These are phyloP conservation scores for Physcomitrium patens DNA, from an alignment of 225 moss, liverwort and hornwort genomes.

Conservation along the genomic window DNA sequence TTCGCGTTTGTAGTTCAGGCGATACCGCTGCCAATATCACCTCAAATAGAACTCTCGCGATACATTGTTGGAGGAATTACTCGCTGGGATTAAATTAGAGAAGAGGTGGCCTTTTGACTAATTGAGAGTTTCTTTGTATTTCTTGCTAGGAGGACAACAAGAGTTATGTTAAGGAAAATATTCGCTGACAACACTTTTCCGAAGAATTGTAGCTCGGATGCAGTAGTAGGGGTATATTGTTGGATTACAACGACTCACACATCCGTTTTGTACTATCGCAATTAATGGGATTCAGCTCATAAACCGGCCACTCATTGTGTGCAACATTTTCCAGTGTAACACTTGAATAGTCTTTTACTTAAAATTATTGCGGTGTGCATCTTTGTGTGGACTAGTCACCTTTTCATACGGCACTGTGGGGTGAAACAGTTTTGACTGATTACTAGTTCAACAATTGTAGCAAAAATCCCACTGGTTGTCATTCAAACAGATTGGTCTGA, in stretches of 20 bases:
- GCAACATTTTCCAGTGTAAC: too few species aligned
- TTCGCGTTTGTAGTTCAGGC: too few species aligned
- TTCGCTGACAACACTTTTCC: constrained; percentile 42
- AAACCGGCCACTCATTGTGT: background rate
- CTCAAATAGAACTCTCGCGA: too few species aligned
- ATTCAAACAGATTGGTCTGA: too few species aligned
- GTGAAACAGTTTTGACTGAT: too few species aligned
- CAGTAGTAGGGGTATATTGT: constrained; percentile 29
- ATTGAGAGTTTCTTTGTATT: background rate
- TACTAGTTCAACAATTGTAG: too few species aligned
- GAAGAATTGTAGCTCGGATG: constrained; percentile 3
- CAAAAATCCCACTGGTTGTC: too few species aligned
- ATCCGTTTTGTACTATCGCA: constrained; percentile 29
- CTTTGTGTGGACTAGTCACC: too few species aligned
- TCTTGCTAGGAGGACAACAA: constrained; percentile 26
- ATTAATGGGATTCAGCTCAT: constrained; percentile 39
- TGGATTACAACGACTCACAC: constrained; percentile 14
- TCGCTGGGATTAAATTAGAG: background rate
- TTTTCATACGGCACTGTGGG: too few species aligned
- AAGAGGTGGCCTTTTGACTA: background rate
- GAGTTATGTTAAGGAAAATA: constrained; percentile 31
- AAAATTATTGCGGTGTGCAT: too few species aligned
- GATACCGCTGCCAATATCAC: too few species aligned
- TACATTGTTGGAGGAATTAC: background rate
- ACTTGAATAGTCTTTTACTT: too few species aligned